Evolutionary conservation across 176 grass and related monocot species (phyloP).

Genomic region (Oryza longistaminata): DNA sequence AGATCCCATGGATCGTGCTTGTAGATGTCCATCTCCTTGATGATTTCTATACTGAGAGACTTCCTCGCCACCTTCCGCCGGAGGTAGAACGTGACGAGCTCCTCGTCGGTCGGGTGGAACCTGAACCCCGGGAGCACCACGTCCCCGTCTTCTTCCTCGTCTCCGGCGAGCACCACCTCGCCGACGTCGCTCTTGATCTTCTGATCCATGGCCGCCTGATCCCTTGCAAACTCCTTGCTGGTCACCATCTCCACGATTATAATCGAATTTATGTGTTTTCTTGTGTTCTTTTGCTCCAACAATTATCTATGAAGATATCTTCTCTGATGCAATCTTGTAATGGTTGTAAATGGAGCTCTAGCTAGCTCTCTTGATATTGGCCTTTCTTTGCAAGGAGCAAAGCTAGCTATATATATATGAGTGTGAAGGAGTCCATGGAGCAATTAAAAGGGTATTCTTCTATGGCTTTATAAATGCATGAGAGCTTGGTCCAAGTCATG

Average conservation of each 20-base stretch:
- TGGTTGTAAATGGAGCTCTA: neutral
- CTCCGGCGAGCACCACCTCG: conserved; percentile 28
- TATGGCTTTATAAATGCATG: conserved; percentile 3
- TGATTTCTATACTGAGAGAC: conserved; percentile 67
- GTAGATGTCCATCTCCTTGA: conserved; percentile 90
- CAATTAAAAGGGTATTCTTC: neutral
- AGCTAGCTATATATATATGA: neutral
- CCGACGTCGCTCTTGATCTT: conserved; percentile 35
- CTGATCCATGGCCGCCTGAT: neutral
- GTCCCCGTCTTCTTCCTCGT: conserved; percentile 52
- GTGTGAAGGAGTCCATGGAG: neutral
- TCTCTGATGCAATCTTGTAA: conserved; percentile 18
- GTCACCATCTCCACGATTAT: conserved; percentile 11
- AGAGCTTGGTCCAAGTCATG: conserved; percentile 46
- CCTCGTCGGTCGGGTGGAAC: conserved; percentile 94
- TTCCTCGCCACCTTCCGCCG: conserved; percentile 77
- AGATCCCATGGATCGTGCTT: conserved; percentile 93
- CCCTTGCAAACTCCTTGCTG: conserved; percentile 21
- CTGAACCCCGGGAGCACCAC: conserved; percentile 79
- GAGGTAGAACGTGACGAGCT: conserved; percentile 90
- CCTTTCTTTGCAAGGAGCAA: neutral
- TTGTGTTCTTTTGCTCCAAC: neutral
- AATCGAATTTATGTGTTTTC: neutral
- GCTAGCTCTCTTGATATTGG: neutral
- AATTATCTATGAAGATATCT: neutral